Conservation (phyloP, 2,329 filamentous ascomycete species). For the Venturia oleaginea region DNA sequence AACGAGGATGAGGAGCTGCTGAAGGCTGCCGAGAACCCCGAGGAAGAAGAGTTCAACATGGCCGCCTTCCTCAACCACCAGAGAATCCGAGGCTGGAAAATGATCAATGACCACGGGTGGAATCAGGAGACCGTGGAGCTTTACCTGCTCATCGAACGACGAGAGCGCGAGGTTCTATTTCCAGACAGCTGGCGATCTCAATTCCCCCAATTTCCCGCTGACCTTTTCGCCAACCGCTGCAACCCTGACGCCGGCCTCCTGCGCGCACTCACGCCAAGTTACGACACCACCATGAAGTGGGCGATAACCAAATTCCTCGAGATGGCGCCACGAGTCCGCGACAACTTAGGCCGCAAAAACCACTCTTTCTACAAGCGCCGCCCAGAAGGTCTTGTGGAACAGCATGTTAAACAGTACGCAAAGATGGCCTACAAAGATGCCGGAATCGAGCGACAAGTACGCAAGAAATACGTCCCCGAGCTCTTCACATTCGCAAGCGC, state of each 20-base stretch:
- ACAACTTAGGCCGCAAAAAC: conserved; percentile 15
- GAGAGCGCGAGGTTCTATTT: conserved; percentile 48
- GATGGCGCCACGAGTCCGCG: conserved; percentile 41
- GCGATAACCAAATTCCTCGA: conserved; percentile 42
- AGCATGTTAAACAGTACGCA: conserved; percentile 39
- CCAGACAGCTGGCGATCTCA: conserved; percentile 44
- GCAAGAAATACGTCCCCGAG: conserved; percentile 22
- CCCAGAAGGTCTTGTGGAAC: conserved; percentile 31
- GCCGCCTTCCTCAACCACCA: neutral
- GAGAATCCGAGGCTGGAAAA: neutral
- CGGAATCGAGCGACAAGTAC: conserved; percentile 27
- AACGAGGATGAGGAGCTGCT: neutral
- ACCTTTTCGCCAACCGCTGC: conserved; percentile 36
- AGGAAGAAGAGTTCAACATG: neutral
- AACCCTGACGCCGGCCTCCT: neutral
- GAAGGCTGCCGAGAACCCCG: neutral
- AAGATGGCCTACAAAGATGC: conserved; percentile 46
- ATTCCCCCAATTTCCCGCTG: conserved; percentile 44
- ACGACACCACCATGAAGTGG: conserved; percentile 37
- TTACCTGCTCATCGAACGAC: conserved; percentile 44
- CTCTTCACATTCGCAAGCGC: neutral
- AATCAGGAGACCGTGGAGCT: conserved; percentile 43
- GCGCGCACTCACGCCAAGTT: neutral
- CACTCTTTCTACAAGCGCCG: conserved; percentile 28
- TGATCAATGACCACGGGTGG: conserved; percentile 34